Evolutionary conservation across 257 asterid genomes (phyloP).

Genomic region (Rhazya stricta): DNA sequence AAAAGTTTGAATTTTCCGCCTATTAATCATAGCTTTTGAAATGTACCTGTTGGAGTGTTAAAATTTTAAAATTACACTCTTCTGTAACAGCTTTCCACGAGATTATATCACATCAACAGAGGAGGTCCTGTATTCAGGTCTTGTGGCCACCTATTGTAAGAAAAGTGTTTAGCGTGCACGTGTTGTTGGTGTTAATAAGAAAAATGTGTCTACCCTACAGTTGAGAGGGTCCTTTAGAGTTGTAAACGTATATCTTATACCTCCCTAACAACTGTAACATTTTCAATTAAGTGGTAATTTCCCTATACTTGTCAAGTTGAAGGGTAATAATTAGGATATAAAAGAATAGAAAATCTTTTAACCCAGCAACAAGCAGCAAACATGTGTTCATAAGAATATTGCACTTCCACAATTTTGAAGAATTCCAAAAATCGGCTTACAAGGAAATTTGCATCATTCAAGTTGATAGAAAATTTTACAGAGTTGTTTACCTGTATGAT

Average conservation of each 20-base stretch:
- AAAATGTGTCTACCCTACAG: neutral
- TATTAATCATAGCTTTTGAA: too few relatives aligned
- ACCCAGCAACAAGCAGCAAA: neutral
- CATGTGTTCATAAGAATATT: neutral
- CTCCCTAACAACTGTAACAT: neutral
- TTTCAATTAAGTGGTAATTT: too few relatives aligned
- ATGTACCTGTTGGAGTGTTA: too few relatives aligned
- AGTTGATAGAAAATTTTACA: neutral
- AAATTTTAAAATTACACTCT: too few relatives aligned
- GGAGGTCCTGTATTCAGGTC: too few relatives aligned
- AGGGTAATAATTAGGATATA: neutral
- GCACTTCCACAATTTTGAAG: neutral
- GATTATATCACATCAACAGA: too few relatives aligned
- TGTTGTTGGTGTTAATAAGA: neutral
- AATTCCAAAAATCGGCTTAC: neutral
- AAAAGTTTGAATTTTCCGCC: too few relatives aligned
- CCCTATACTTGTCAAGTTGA: neutral
- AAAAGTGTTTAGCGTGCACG: neutral
- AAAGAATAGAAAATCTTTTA: neutral
- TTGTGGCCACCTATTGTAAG: neutral
- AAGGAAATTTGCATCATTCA: conserved; percentile 1
- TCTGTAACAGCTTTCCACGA: too few relatives aligned
- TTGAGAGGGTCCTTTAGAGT: neutral
- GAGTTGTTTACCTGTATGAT: neutral
- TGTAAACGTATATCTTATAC: neutral